These are phyloP conservation scores for Monilinia aucupariae DNA, from an alignment of 2,329 filamentous ascomycete genomes.

Conservation along the genomic window DNA sequence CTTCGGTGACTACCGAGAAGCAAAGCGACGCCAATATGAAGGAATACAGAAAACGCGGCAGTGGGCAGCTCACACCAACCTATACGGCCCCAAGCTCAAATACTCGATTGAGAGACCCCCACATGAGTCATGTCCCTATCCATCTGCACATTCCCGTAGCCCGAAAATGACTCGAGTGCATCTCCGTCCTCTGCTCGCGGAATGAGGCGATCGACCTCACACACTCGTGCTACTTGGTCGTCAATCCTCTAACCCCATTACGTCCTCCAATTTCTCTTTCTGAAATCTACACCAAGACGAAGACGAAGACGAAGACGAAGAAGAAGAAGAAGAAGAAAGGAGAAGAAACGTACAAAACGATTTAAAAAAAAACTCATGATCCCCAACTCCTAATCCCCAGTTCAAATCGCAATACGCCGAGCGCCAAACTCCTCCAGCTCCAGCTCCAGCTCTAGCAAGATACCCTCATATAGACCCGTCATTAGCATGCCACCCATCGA, in stretches of 20 bases:
- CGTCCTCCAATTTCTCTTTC: neutral
- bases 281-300: no score
- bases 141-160: neutral
- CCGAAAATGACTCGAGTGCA: neutral
- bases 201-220: neutral
- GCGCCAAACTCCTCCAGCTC: neutral
- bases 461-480: neutral
- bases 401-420: neutral
- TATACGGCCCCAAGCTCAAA: neutral
- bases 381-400: neutral
- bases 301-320: no score
- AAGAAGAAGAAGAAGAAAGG: no score
- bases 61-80: neutral
- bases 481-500: neutral
- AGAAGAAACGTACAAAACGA: neutral
- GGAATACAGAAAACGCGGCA: neutral
- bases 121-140: no score
- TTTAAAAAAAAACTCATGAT: neutral
- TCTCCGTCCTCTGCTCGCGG: neutral
- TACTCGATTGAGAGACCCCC: neutral
- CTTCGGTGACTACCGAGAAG: neutral
- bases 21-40: neutral
- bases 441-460: neutral
- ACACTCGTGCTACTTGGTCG: neutral
- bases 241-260: neutral